Conservation (phyloP, 2,329 filamentous ascomycete species). For the Blastomyces percursus region DNA sequence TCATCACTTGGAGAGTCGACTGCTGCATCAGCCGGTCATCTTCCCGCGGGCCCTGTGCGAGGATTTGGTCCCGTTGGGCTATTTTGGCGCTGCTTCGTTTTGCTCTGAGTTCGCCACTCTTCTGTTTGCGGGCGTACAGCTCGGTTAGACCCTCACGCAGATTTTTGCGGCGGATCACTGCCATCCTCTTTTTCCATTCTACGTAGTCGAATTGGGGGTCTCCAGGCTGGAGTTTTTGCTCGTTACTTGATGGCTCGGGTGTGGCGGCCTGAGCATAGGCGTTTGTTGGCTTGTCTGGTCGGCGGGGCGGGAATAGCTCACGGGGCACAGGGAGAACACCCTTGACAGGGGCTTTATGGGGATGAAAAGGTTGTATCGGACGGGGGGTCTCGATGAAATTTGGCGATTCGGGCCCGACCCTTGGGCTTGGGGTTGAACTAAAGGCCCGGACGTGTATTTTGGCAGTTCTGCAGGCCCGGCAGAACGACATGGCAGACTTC, state of each 20-base stretch:
- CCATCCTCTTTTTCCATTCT: slow-evolving; percentile 62
- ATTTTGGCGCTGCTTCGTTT: slow-evolving; percentile 40
- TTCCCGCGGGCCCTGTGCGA: slow-evolving; percentile 56
- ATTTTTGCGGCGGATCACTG: slow-evolving; percentile 58
- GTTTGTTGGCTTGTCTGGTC: slow-evolving; percentile 49
- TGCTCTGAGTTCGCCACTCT: slow-evolving; percentile 26
- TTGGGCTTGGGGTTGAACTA: slow-evolving; percentile 26
- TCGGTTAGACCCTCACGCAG: slow-evolving; percentile 59
- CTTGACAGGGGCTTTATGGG: slow-evolving; percentile 45
- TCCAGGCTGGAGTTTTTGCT: slow-evolving; percentile 24
- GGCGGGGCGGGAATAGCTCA: slow-evolving; percentile 58
- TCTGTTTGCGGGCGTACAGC: slow-evolving; percentile 55
- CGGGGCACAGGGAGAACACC: slow-evolving; percentile 77
- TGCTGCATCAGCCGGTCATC: slow-evolving; percentile 68
- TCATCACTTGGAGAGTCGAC: slow-evolving; percentile 48
- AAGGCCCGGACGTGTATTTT: slow-evolving; percentile 31
- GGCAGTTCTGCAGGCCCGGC: slow-evolving; percentile 28
- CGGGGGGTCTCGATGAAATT: slow-evolving; percentile 73
- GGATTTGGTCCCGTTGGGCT: slow-evolving; percentile 38
- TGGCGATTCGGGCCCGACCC: slow-evolving; percentile 63
- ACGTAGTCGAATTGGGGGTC: slow-evolving; percentile 40
- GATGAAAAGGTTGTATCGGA: slow-evolving; percentile 57
- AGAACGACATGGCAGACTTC: slow-evolving; percentile 25
- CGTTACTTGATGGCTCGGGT: slow-evolving; percentile 37
- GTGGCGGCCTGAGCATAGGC: slow-evolving; percentile 53